Conservation (phyloP, 2,329 filamentous ascomycete genomes). For the Daldinia sp. region DNA sequence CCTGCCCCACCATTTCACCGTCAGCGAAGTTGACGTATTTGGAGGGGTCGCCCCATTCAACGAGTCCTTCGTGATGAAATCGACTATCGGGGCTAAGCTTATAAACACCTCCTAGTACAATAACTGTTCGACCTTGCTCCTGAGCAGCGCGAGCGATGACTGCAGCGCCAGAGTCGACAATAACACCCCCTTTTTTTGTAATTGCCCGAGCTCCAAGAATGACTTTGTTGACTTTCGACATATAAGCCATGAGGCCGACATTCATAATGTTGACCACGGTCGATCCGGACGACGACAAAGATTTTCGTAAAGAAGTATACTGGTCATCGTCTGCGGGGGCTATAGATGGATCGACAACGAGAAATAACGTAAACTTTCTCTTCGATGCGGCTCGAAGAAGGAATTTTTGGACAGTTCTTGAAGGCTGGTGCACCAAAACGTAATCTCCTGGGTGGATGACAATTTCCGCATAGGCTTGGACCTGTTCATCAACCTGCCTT, state of each 20-base stretch:
- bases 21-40: slow-evolving; percentile 81
- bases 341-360: slow-evolving; percentile 70
- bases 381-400: slow-evolving; percentile 86
- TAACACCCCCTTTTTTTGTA: slow-evolving; percentile 84
- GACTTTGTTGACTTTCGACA: slow-evolving; percentile 95
- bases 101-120: slow-evolving; percentile 90
- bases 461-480: slow-evolving; percentile 85
- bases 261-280: slow-evolving; percentile 86
- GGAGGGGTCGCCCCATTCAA: slow-evolving; percentile 86
- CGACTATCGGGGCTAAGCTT: slow-evolving; percentile 92
- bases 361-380: slow-evolving; percentile 89
- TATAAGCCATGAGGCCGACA: slow-evolving; percentile 87
- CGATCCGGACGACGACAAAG: slow-evolving; percentile 79
- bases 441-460: slow-evolving; percentile 94
- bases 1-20: slow-evolving; percentile 77
- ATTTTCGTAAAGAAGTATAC: slow-evolving; percentile 73
- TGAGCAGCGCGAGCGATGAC: slow-evolving; percentile 86
- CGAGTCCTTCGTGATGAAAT: slow-evolving; percentile 80
- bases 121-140: slow-evolving; percentile 81
- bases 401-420: slow-evolving; percentile 87
- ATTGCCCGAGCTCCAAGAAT: slow-evolving; percentile 89
- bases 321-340: slow-evolving; percentile 50
- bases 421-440: slow-evolving; percentile 88
- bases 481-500: slow-evolving; percentile 90
- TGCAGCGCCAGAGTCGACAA: slow-evolving; percentile 84